Evolutionary conservation across 352 stramenopile genomes (phyloP), one percentile per base, ranked within the genome.

Genomic region (Phytophthora pluvialis): DNA sequence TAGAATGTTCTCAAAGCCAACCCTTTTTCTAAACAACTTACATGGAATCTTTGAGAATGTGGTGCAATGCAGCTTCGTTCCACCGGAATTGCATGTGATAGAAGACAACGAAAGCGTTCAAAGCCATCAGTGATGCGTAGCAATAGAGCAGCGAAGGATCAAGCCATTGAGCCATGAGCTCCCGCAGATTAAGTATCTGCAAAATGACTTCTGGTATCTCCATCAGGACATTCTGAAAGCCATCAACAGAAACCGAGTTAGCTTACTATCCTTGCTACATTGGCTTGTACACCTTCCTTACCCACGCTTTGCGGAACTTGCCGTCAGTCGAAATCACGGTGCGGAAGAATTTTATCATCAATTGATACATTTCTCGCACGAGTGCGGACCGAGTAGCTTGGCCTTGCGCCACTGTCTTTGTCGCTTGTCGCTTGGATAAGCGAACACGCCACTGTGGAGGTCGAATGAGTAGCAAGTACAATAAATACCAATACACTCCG

Each of bases 21-120:
- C 11, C 47, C 8, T 15, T n/a, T 40, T 16, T 31, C 15, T 29
- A 13, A 8, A 5, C 10, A 38, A 38, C 70, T 55, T 74, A 82
- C 72, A 81, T 56, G 3, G 75, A 73, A 45, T 83, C 72, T 18
- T 64, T 74, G 5, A 79, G 7, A 31, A 81, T 73, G 43, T 81
- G 64, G 28, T 73, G 53, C 11, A 79, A 55, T 1, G 54, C 64
- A 35, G 62, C 39, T 29, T 73, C 25, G 6, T 69, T 69, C 75
- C 75, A 78, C 1, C 45, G 62, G 46, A 84, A 68, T 10, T 65
- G 56, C n/a, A 78, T 69, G 45, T 68, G 49, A 33, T 77, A 83
- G 29, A 72, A 79, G 25, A 70, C 74, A 21, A 65, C 29, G 26
- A 78, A 60, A 5, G 65, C 68, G 55, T 84, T 84, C 32, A 74